Evolutionary conservation across 1,284 basidiomycete genomes (phyloP).

Genomic region (Moesziomyces aphidis): DNA sequence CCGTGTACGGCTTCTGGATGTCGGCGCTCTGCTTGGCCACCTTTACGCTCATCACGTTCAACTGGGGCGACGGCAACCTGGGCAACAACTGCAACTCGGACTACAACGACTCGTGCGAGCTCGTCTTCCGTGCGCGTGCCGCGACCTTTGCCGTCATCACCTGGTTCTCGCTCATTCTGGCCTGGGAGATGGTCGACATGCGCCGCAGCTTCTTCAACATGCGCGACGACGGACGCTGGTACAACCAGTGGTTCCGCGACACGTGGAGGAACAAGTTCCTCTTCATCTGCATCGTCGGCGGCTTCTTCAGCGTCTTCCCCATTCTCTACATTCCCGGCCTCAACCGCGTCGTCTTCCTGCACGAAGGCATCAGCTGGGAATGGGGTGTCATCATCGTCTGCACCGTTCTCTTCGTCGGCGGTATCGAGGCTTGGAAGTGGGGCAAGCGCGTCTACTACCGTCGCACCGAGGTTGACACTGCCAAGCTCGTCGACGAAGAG

Average conservation of each 20-base stretch:
- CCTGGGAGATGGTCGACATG: constrained; percentile 67
- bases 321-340: constrained; percentile 72
- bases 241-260: constrained; percentile 58
- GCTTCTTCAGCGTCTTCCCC: constrained; percentile 72
- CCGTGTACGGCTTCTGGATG: constrained; percentile 77
- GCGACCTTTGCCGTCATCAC: constrained; percentile 66
- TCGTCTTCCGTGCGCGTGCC: constrained; percentile 68
- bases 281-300: constrained; percentile 65
- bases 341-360: constrained; percentile 67
- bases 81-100: constrained; percentile 66
- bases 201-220: constrained; percentile 67
- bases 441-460: constrained; percentile 56
- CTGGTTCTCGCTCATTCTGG: constrained; percentile 67
- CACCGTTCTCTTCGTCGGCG: constrained; percentile 58
- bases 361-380: constrained; percentile 62
- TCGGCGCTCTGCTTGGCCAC: constrained; percentile 72
- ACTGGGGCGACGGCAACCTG: constrained; percentile 58
- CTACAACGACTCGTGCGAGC: constrained; percentile 54
- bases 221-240: constrained; percentile 49
- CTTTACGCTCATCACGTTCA: constrained; percentile 56
- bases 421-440: constrained; percentile 63
- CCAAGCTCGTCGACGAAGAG: constrained; percentile 42
- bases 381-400: constrained; percentile 67
- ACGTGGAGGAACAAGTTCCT: constrained; percentile 64
- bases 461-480: constrained; percentile 14